A percentile compares a stretch with the other conserved stretches of the same genome.
phyloP scores from a whole-genome alignment of 1,284 basidiomycete genomes.

The Laetiporus sulphureus region DNA sequence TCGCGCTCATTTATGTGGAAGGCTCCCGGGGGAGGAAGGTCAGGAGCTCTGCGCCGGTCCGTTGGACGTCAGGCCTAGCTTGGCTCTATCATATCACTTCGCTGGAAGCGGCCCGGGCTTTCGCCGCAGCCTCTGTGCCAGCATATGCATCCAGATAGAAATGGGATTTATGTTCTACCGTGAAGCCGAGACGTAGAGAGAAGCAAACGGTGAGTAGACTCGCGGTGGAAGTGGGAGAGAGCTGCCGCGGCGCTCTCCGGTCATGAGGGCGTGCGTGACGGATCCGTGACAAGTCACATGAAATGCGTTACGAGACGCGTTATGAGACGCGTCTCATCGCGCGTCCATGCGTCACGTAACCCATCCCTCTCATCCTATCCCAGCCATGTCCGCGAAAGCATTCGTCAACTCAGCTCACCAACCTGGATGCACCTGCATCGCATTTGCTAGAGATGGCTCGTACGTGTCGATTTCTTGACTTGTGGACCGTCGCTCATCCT shows the following conservation, averaged over 20 bases:
- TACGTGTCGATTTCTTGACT: conserved; percentile 29
- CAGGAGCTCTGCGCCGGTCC: conserved; percentile 17
- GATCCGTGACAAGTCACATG: conserved; percentile 5
- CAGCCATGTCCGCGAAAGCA: conserved; percentile 11
- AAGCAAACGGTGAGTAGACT: too few species aligned
- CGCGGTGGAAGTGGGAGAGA: too few species aligned
- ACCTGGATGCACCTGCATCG: conserved; percentile 36
- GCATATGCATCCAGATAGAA: background rate
- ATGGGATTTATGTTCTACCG: background rate
- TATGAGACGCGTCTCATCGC: background rate
- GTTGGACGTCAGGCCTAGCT: conserved; percentile 2
- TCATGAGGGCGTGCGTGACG: too few species aligned
- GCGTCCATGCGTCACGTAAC: background rate
- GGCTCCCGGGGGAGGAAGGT: conserved; percentile 9
- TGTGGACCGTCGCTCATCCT: conserved; percentile 20
- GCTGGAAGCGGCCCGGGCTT: conserved; percentile 14
- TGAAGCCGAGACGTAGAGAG: background rate
- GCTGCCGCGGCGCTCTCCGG: too few species aligned
- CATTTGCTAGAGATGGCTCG: conserved; percentile 58
- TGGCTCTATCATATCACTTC: conserved; percentile 5
- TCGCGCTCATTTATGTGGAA: conserved; percentile 3
- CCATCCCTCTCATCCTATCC: background rate
- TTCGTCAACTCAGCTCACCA: conserved; percentile 32
- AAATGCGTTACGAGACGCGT: conserved; percentile 3
- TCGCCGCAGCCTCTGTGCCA: conserved; percentile 7